Percentiles rank a stretch among this genome's conserved stretches.
phyloP scores from a whole-genome alignment of 2,329 filamentous ascomycete species.

The Exophiala dermatitidis region DNA sequence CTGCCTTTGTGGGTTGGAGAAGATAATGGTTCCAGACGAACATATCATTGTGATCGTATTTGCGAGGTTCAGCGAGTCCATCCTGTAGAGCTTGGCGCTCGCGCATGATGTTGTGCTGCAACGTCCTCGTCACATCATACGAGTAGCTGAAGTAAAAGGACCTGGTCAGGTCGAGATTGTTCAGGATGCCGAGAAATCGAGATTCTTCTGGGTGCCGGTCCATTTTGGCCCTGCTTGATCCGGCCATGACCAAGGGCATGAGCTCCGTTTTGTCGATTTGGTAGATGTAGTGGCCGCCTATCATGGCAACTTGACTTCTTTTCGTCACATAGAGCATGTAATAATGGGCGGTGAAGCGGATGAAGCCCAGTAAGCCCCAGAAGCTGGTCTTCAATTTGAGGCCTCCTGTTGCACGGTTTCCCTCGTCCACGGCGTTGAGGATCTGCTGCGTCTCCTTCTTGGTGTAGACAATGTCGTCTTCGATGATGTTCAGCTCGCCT shows the following conservation, averaged over 20 bases:
- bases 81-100: constrained; percentile 66
- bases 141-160: constrained; percentile 99
- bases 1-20: constrained; percentile 62
- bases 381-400: constrained; percentile 75
- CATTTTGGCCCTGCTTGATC: constrained; percentile 60
- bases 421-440: constrained; percentile 90
- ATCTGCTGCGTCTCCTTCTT: constrained; percentile 88
- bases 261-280: constrained; percentile 91
- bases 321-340: constrained; percentile 98
- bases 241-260: constrained; percentile 71
- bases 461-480: constrained; percentile 92
- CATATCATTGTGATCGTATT: constrained; percentile 78
- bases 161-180: constrained; percentile 79
- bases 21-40: constrained; percentile 97
- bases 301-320: constrained; percentile 88
- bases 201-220: constrained; percentile 84
- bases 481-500: constrained; percentile 72
- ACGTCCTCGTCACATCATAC: constrained; percentile 85
- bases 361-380: constrained; percentile 92
- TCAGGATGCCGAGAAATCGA: constrained; percentile 79
- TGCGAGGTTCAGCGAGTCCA: constrained; percentile 52
- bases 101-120: constrained; percentile 84
- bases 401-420: constrained; percentile 83
- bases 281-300: constrained; percentile 93
- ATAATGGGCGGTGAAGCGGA: constrained; percentile 88